Evolutionary conservation across 257 asterid species (phyloP), one percentile per base, ranked within the genome.

Genomic region (Hygrophila difformis): DNA sequence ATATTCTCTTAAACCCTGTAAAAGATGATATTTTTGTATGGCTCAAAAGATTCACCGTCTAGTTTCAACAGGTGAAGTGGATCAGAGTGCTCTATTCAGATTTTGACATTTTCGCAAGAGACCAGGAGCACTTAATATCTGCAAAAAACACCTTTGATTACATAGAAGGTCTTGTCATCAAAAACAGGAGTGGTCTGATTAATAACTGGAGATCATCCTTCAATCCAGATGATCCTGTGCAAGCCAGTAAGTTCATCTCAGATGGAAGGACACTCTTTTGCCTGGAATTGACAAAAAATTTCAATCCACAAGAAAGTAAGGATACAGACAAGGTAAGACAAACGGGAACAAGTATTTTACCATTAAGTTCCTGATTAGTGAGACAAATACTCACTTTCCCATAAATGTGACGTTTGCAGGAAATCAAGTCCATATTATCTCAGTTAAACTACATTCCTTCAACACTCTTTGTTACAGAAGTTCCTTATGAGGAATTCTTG

Each of bases 61-160:
- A n/a, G n/a, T 24, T 4, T 60, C 18, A 42, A 57, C 82, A 89
- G 97, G 97, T 84, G 61, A 89, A 85, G 57, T 85, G 96, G 97
- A 81, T 89, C 48, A 68, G 93, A 58, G 77, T 77, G 39, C 72
- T 89, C 3, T 89, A 89, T 50, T 75, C 93, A 18, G 93, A 84
- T 48, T 89, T 89, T 76, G 26, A 71, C n/a, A 64, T 63, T 34
- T 89, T 89, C 38, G 46, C 78, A 9, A 71, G 72, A 43, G 94
- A 89, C 47, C 97, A 84, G 47, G 97, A 89, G 77, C 29, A 36
- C 14, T 51, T 89, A 28, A 89, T 82, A 63, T 56, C 87, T 16
- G 53, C 78, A 44, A 56, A 63, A 12, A 63, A 76, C 47, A 75
- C 86, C 15, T 85, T 89, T 18, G 93, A 89, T 57, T 89, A 84